Evolutionary conservation across 441 rosid species (phyloP), one percentile per base, ranked within the genome.

Genomic region (Dalechampia spathulata): DNA sequence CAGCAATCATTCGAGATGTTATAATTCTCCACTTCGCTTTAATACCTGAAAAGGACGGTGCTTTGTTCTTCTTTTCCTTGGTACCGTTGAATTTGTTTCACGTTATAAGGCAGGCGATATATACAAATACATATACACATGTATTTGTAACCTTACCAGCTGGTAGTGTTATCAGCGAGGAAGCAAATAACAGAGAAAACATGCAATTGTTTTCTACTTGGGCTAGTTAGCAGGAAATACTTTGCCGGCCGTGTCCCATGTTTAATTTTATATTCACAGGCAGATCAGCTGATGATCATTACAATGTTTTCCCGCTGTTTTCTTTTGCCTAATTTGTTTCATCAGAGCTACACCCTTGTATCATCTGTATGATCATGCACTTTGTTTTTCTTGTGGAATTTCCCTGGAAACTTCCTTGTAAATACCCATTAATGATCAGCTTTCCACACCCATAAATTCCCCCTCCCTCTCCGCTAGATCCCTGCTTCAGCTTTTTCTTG

Each of bases 231-330:
- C n/a, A 3, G 34, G 32, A 47, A 47, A 19, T 0, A 3, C 15
- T 14, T 19, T 27, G 49, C 49, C 14, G 60, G 49, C 37, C 3
- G 6, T 28, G 7, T 12, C 7, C 20, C 4, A 20, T 37, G 19
- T 45, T 32, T 32, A 17, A 34, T 19, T 32, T 32, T 30, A 57
- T 45, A 22, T 1, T 22, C 26, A 53, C n/a, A 54, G 12, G 5
- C 34, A 47, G 1, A 17, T n/a, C n/a, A 23, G 6, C 22, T 22
- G 40, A 49, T 27, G 63, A 26, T 49, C 21, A 39, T 37, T 16
- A 26, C 63, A 16, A 59, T 48, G 63, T 10, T 40, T 9, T 55
- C n/a, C 39, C 19, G 16, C 25, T 11, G 60, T 55, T 41, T 42
- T 13, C 49, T 23, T 27, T 27, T 28, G 60, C 39, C 17, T 27